phyloP scores from a whole-genome alignment of 768 basidiomycete species.

The Serendipita sp. region DNA sequence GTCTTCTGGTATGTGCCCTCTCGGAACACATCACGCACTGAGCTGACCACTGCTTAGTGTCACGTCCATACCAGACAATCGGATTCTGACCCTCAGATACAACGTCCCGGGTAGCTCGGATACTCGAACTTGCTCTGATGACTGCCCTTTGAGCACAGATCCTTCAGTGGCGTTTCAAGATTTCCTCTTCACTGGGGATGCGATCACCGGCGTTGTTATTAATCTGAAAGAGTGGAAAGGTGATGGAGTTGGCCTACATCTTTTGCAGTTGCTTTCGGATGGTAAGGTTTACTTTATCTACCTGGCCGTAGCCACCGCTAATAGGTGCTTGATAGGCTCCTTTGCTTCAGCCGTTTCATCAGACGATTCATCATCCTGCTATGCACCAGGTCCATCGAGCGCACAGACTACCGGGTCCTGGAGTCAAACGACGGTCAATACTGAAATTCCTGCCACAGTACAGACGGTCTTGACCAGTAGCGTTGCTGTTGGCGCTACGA shows the following conservation, averaged over 20 bases:
- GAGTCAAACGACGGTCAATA: slow-evolving; percentile 46
- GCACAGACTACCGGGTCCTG: slow-evolving; percentile 54
- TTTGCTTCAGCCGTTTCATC: slow-evolving; percentile 58
- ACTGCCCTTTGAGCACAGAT: slow-evolving; percentile 71
- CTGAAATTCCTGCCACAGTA: slow-evolving; percentile 64
- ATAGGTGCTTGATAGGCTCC: slow-evolving; percentile 26
- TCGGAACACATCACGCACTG: slow-evolving; percentile 10
- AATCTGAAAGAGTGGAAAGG: slow-evolving; percentile 65
- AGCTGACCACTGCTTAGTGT: slow-evolving; percentile 34
- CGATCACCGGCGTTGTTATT: slow-evolving; percentile 80
- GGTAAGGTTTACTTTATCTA: slow-evolving; percentile 28
- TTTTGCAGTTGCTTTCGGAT: slow-evolving; percentile 82
- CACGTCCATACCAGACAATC: slow-evolving; percentile 80
- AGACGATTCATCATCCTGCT: slow-evolving; percentile 57
- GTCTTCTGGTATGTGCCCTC: slow-evolving; percentile 53
- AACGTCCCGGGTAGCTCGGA: slow-evolving; percentile 59
- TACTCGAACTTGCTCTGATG: slow-evolving; percentile 57
- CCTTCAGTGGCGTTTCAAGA: slow-evolving; percentile 76
- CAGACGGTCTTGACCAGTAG: slow-evolving; percentile 58
- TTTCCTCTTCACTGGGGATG: slow-evolving; percentile 55
- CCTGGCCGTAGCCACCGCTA: not conserved
- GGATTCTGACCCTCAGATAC: slow-evolving; percentile 59
- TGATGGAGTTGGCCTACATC: slow-evolving; percentile 62
- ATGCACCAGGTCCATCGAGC: slow-evolving; percentile 59
- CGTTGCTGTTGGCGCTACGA: slow-evolving; percentile 46